A percentile compares a stretch with the other conserved stretches of the same genome.
Conservation (phyloP, 345 rosid species). For the Eucalyptus pumila region DNA sequence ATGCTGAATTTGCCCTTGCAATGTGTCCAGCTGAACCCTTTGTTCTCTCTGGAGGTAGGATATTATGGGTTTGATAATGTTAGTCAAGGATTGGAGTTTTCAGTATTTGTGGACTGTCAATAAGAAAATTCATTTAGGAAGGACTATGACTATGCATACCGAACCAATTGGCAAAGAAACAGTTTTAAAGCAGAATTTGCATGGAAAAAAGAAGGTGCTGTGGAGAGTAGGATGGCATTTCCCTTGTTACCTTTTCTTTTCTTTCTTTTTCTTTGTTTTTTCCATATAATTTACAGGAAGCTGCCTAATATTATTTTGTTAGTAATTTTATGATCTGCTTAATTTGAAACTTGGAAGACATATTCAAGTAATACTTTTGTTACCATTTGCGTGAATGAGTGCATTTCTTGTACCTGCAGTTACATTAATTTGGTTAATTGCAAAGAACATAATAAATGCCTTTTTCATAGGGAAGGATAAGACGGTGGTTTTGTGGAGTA, state of each 20-base stretch:
- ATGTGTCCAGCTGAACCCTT: constrained; percentile 96
- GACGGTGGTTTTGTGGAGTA: constrained; percentile 92
- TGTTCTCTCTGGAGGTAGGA: constrained; percentile 98
- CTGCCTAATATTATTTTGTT: not conserved
- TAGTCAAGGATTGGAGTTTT: not conserved
- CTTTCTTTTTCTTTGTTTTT: not conserved
- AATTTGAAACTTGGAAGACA: not conserved
- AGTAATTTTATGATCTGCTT: not conserved
- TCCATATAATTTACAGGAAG: not conserved
- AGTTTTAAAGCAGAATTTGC: not conserved
- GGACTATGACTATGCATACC: not conserved
- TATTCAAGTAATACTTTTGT: not conserved
- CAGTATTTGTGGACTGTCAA: not conserved
- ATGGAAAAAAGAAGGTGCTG: not conserved
- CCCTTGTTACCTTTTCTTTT: not conserved
- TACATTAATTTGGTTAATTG: not conserved
- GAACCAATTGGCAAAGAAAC: not conserved
- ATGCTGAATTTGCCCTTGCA: constrained; percentile 99
- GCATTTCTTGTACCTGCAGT: not conserved
- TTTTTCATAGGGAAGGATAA: constrained; percentile 77
- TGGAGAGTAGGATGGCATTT: not conserved
- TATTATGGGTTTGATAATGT: not conserved
- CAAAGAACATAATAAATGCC: not conserved
- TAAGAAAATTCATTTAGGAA: not conserved
- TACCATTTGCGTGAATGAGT: not conserved